A percentile compares a stretch with the other conserved stretches of the same genome.
phyloP scores from a whole-genome alignment of 2,329 filamentous ascomycete species.

The Aspergillus tubingensis region DNA sequence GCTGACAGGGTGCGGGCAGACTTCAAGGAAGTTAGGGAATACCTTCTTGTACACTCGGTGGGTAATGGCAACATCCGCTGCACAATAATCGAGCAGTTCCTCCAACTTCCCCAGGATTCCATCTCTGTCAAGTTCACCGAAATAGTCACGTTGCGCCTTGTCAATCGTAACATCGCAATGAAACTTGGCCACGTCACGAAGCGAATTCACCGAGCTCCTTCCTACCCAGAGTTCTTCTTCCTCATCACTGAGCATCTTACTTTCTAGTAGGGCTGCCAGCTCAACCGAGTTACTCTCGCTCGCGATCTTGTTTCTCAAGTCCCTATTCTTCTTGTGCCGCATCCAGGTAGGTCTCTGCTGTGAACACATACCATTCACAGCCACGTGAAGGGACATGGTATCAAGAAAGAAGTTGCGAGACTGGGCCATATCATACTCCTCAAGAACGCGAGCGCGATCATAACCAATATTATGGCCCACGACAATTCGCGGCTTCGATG shows the following conservation, averaged over 20 bases:
- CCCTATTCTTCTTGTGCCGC: slow-evolving; percentile 88
- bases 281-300: slow-evolving; percentile 71
- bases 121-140: slow-evolving; percentile 74
- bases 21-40: slow-evolving; percentile 83
- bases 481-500: slow-evolving; percentile 70
- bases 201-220: slow-evolving; percentile 89
- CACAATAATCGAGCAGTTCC: slow-evolving; percentile 88
- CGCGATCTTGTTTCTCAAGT: slow-evolving; percentile 77
- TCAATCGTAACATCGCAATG: slow-evolving; percentile 90
- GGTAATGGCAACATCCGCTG: slow-evolving; percentile 88
- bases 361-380: slow-evolving; percentile 98
- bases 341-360: slow-evolving; percentile 95
- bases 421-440: slow-evolving; percentile 85
- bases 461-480: slow-evolving; percentile 96
- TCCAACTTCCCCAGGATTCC: slow-evolving; percentile 73
- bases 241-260: slow-evolving; percentile 69
- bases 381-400: slow-evolving; percentile 97
- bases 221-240: slow-evolving; percentile 97
- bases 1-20: slow-evolving; percentile 94
- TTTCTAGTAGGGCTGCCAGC: slow-evolving; percentile 69
- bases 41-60: slow-evolving; percentile 93
- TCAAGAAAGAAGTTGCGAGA: slow-evolving; percentile 86
- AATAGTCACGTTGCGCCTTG: slow-evolving; percentile 82
- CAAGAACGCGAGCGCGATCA: slow-evolving; percentile 80
- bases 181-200: slow-evolving; percentile 94